Conservation (phyloP, 2,329 filamentous ascomycete genomes). For the Amylocarpus encephaloides region DNA sequence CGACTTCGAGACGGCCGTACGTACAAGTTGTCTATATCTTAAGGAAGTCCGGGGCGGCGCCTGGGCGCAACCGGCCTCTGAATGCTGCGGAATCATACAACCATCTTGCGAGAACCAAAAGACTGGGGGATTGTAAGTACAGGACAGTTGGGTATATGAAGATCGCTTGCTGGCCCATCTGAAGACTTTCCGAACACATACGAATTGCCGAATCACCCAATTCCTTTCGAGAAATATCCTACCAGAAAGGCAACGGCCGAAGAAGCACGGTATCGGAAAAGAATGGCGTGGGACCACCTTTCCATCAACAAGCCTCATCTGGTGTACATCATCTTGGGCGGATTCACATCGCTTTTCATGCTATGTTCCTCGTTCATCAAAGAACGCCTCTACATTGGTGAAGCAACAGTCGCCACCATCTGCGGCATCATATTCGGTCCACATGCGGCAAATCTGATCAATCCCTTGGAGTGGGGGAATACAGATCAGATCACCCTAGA, state of each 20-base stretch:
- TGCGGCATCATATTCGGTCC: conserved; percentile 87
- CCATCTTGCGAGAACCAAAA: conserved; percentile 29
- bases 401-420: conserved; percentile 88
- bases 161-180: background rate
- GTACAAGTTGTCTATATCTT: conserved; percentile 1
- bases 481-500: conserved; percentile 82
- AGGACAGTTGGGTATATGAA: conserved; percentile 12
- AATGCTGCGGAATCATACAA: conserved; percentile 36
- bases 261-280: conserved; percentile 10
- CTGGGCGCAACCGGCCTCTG: conserved; percentile 41
- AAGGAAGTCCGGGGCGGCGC: conserved; percentile 36
- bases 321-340: conserved; percentile 97
- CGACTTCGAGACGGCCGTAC: background rate
- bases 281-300: conserved; percentile 74
- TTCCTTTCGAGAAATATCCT: background rate
- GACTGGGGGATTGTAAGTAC: conserved; percentile 28
- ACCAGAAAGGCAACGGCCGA: background rate
- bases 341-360: conserved; percentile 98
- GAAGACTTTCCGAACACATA: background rate
- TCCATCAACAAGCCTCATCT: conserved; percentile 89
- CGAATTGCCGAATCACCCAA: conserved; percentile 1
- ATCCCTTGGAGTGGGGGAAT: conserved; percentile 72
- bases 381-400: conserved; percentile 96
- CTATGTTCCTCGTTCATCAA: conserved; percentile 96
- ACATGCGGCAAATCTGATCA: conserved; percentile 73